Conservation (phyloP, 2,329 filamentous ascomycete genomes). For the Torrubiellomyces zombiae region DNA sequence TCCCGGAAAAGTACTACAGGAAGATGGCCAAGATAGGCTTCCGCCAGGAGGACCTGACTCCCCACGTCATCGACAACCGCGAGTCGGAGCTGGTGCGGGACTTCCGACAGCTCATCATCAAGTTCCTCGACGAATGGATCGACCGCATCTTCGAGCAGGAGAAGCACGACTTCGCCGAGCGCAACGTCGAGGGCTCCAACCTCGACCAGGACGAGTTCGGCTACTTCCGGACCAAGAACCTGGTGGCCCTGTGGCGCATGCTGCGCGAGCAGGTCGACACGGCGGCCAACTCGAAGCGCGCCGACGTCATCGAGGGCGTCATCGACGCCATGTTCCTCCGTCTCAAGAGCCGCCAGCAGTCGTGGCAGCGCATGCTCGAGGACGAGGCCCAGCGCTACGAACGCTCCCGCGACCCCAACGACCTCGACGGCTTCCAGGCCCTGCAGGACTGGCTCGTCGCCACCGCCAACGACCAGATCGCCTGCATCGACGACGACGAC, state of each 20-base stretch:
- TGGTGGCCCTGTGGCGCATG: constrained; percentile 96
- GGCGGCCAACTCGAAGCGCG: constrained; percentile 67
- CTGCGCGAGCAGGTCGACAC: constrained; percentile 80
- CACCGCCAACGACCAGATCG: constrained; percentile 95
- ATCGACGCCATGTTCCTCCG: constrained; percentile 91
- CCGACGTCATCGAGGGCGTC: constrained; percentile 86
- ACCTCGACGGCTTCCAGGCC: constrained; percentile 54
- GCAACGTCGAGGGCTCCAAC: constrained; percentile 55
- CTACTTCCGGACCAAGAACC: constrained; percentile 79
- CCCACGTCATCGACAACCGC: constrained; percentile 79
- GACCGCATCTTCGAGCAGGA: constrained; percentile 78
- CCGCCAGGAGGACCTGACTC: constrained; percentile 55
- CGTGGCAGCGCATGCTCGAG: constrained; percentile 78
- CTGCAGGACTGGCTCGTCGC: constrained; percentile 93
- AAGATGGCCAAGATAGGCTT: constrained; percentile 90
- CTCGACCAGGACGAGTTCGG: constrained; percentile 79
- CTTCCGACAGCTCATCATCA: constrained; percentile 89
- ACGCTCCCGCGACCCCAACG: constrained; percentile 29
- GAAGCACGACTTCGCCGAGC: constrained; percentile 61
- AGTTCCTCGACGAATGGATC: constrained; percentile 94
- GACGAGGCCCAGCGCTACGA: constrained; percentile 68
- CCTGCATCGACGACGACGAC: constrained; percentile 86
- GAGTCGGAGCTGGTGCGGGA: constrained; percentile 83
- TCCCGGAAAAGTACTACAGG: constrained; percentile 88
- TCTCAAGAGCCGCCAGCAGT: constrained; percentile 64